A percentile compares a stretch with the other conserved stretches of the same genome.
These are phyloP conservation scores for Umbelopsis ramanniana DNA, from an alignment of 192 early-diverging fungal species.

Conservation along the genomic window DNA sequence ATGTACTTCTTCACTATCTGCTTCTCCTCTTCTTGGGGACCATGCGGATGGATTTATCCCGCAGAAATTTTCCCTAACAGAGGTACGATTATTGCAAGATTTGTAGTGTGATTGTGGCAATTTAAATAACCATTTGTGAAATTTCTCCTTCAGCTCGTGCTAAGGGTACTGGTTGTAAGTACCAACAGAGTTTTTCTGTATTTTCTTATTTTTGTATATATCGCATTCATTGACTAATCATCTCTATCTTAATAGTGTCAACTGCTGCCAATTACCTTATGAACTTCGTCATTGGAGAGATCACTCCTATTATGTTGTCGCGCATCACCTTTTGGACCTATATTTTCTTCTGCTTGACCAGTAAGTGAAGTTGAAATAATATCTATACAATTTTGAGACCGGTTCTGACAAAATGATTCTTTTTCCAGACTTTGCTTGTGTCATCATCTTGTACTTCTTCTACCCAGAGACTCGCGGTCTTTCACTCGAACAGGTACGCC, in stretches of 20 bases:
- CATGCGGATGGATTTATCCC: constrained; percentile 87
- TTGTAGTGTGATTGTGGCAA: constrained; percentile 62
- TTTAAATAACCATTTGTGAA: constrained; percentile 46
- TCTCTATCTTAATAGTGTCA: constrained; percentile 47
- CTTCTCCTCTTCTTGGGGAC: constrained; percentile 78
- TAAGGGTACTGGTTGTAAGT: constrained; percentile 43
- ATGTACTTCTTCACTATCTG: constrained; percentile 24
- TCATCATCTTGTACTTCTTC: constrained; percentile 60
- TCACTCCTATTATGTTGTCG: constrained; percentile 71
- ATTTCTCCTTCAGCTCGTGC: constrained; percentile 25
- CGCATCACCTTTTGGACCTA: constrained; percentile 67
- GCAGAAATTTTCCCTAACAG: constrained; percentile 88
- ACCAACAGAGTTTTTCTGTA: constrained; percentile 50
- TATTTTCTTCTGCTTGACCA: constrained; percentile 70
- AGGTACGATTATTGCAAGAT: constrained; percentile 22
- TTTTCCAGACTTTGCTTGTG: constrained; percentile 47
- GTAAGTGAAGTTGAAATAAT: constrained; percentile 37
- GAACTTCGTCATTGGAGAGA: constrained; percentile 78
- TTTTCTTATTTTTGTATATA: constrained; percentile 57
- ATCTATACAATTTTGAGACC: background rate
- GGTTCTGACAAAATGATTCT: background rate
- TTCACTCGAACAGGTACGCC: constrained; percentile 77
- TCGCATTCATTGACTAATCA: constrained; percentile 43
- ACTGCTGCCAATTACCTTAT: constrained; percentile 82
- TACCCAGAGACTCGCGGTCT: constrained; percentile 84